Percentiles rank a stretch among this genome's conserved stretches.
phyloP scores from a whole-genome alignment of 164 flowering plant genomes.

The Litsea cubeba region DNA sequence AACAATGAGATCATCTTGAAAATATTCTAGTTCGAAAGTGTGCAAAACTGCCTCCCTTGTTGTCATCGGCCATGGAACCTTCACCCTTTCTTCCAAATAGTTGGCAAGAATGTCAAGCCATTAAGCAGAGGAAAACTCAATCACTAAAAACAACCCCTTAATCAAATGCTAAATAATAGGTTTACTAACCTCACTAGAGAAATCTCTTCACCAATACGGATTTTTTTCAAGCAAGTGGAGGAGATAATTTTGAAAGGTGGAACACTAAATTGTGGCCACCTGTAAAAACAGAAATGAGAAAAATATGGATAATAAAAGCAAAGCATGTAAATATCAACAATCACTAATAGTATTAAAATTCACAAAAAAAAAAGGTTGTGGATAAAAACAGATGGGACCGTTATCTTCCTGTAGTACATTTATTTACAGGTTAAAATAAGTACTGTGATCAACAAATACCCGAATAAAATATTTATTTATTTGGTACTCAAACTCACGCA shows the following conservation, averaged over 20 bases:
- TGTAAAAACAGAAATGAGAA: constrained; percentile 12
- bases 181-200: constrained; percentile 69
- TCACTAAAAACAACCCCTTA: not conserved
- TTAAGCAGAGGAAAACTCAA: constrained; percentile 2
- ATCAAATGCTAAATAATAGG: not conserved
- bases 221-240: constrained; percentile 49
- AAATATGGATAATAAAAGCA: too few species aligned
- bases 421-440: too few species aligned
- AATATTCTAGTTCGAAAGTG: constrained; percentile 63
- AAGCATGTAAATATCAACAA: too few species aligned
- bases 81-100: constrained; percentile 88
- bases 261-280: constrained; percentile 84
- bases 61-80: constrained; percentile 92
- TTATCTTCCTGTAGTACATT: too few species aligned
- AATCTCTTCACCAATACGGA: constrained; percentile 72
- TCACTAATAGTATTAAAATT: too few species aligned
- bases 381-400: too few species aligned
- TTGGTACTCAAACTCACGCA: too few species aligned
- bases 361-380: too few species aligned
- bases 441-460: too few species aligned
- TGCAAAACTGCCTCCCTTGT: constrained; percentile 73
- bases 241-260: constrained; percentile 67
- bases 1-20: constrained; percentile 65
- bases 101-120: constrained; percentile 28
- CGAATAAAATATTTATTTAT: too few species aligned